These are phyloP conservation scores for Metschnikowia lochheadii DNA, from an alignment of 805 yeast species.

Conservation along the genomic window DNA sequence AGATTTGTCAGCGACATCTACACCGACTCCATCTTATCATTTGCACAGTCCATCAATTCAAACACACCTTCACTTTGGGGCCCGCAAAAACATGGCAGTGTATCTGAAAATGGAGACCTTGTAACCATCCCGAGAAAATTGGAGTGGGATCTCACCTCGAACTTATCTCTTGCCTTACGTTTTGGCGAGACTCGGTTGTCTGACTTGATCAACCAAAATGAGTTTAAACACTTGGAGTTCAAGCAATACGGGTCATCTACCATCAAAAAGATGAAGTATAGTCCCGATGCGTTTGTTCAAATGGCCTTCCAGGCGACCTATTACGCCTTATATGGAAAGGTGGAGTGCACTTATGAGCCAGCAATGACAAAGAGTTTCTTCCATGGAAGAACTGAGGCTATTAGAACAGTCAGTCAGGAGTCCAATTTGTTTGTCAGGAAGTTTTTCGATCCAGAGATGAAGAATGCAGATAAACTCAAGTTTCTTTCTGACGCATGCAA, in stretches of 20 bases:
- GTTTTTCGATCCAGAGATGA: slow-evolving; percentile 64
- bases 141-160: slow-evolving; percentile 81
- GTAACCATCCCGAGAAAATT: slow-evolving; percentile 78
- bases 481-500: slow-evolving; percentile 65
- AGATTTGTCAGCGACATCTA: slow-evolving; percentile 86
- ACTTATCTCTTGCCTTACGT: slow-evolving; percentile 71
- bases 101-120: slow-evolving; percentile 31
- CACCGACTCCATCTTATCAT: slow-evolving; percentile 83
- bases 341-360: slow-evolving; percentile 92
- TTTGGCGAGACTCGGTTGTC: slow-evolving; percentile 88
- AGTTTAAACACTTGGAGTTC: slow-evolving; percentile 77
- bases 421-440: slow-evolving; percentile 80
- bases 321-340: slow-evolving; percentile 87
- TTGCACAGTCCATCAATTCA: slow-evolving; percentile 77
- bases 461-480: slow-evolving; percentile 56
- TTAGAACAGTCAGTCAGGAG: slow-evolving; percentile 77
- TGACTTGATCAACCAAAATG: slow-evolving; percentile 86
- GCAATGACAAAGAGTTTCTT: slow-evolving; percentile 88
- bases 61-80: slow-evolving; percentile 71
- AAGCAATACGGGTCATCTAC: slow-evolving; percentile 66
- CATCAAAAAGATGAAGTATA: slow-evolving; percentile 79
- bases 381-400: slow-evolving; percentile 92
- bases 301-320: slow-evolving; percentile 93
- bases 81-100: slow-evolving; percentile 16
- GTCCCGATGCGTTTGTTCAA: slow-evolving; percentile 93